Percentiles rank a stretch among this genome's conserved stretches.
Conservation (phyloP, 2,329 filamentous ascomycete species). For the Aspergillus tubingensis region DNA sequence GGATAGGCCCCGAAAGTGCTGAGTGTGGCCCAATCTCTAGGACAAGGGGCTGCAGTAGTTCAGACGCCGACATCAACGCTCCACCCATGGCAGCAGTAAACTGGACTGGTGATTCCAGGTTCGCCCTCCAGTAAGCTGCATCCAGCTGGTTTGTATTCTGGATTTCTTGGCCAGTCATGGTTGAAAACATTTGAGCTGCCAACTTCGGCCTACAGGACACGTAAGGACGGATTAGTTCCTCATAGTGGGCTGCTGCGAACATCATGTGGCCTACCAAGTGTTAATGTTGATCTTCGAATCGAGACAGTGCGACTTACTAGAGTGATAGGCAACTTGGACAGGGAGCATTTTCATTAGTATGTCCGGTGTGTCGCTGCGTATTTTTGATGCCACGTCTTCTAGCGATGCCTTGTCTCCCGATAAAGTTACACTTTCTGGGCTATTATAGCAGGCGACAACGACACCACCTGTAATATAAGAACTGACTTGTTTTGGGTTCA, state of each 20-base stretch:
- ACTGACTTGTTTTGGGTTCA: conserved; percentile 14
- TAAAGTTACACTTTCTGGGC: conserved; percentile 27
- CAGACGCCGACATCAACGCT: background rate
- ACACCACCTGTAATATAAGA: conserved; percentile 20
- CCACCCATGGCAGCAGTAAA: conserved; percentile 18
- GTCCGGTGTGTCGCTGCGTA: conserved; percentile 12
- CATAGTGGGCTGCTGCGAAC: background rate
- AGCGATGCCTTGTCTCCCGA: conserved; percentile 22
- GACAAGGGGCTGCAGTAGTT: conserved; percentile 5
- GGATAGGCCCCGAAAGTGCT: conserved; percentile 36
- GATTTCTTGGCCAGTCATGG: conserved; percentile 1
- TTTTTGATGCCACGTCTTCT: background rate
- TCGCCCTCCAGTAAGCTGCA: conserved; percentile 16
- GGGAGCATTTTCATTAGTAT: conserved; percentile 5
- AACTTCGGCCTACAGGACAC: background rate
- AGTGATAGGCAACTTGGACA: background rate
- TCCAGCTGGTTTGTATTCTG: background rate
- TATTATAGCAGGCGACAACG: conserved; percentile 30
- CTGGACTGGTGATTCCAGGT: conserved; percentile 25
- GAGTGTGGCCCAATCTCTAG: conserved; percentile 41
- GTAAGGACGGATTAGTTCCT: background rate
- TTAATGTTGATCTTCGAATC: background rate
- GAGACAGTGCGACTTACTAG: background rate
- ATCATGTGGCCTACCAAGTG: background rate
- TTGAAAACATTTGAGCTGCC: conserved; percentile 12